Base-by-base conservation (phyloP, 139 green algal genomes). In the Nannochloris sp. region DNA sequence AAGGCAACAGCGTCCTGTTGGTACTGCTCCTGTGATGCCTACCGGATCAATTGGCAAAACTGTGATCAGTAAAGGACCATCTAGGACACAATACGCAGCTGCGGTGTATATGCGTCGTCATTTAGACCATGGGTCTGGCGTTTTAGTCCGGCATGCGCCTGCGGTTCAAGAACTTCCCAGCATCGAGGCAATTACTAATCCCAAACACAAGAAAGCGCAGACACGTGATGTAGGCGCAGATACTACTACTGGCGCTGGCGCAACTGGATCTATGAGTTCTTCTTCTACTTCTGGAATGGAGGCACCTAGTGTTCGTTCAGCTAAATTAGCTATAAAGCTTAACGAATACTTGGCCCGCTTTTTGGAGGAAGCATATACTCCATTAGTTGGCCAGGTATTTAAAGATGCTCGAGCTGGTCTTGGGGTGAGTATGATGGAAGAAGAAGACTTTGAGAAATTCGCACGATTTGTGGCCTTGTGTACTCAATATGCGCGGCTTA, bases 381-480 rank as follows among this genome's bases (percentile, higher is more conserved):
- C 59, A 25, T 33, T 65, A 10, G 27, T 65, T 57, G 34, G 34
- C 13, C 68, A 78, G 19, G 39, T 75, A 19, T 66, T 79, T 6
- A 67, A 65, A 6, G 69, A 87, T 34, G 23, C 85, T 42, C 72
- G 82, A 44, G 35, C 74, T 10, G 87, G 88, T 0, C 32, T 89
- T 12, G 72, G 76, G 24, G 64, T 95, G 46, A 80, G 68, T 23
- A 27, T 34, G 4, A 69, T 77, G 13, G 69, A 88, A 45, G 51
- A 62, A 4, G 57, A 68, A 27, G 85, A 90, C 54, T 87, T 87
- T 45, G 47, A 78, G 27, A 70, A 71, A 68, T 86, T 87, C 61
- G 61, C 92, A 35, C 27, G 54, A 14, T 56, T 93, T 32, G 73
- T 71, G 3, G 53, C 73, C 23, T 85, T 85, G 67, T 80, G 79